Evolutionary conservation across 2,329 filamentous ascomycete genomes (phyloP).

Genomic region (Clarireedia hainanense): DNA sequence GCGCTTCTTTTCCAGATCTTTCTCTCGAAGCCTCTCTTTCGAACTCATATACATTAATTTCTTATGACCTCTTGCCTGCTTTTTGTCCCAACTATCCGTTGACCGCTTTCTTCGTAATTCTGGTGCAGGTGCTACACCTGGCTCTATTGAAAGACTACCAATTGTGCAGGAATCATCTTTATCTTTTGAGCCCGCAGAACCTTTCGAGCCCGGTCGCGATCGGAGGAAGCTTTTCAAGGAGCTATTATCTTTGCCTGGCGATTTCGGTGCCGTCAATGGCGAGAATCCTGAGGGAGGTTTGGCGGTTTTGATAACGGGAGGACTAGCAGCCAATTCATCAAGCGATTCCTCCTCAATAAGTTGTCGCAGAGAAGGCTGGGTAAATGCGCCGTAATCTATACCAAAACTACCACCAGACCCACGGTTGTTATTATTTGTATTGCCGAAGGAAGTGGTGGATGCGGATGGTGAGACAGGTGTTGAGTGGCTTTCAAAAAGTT

Average conservation of each 20-base stretch:
- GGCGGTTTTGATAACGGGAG: conserved; percentile 73
- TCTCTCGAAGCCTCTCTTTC: conserved; percentile 56
- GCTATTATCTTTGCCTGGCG: conserved; percentile 33
- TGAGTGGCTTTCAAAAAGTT: conserved; percentile 52
- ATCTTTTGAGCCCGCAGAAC: conserved; percentile 46
- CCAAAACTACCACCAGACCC: conserved; percentile 45
- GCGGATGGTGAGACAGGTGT: conserved; percentile 34
- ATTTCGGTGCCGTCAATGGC: conserved; percentile 55
- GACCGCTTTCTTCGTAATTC: conserved; percentile 48
- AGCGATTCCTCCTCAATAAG: conserved; percentile 42
- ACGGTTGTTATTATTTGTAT: conserved; percentile 15
- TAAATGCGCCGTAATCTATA: conserved; percentile 64
- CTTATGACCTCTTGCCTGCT: conserved; percentile 43
- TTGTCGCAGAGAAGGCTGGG: conserved; percentile 42
- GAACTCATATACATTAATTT: conserved; percentile 69
- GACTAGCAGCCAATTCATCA: conserved; percentile 51
- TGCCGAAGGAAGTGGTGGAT: conserved; percentile 21
- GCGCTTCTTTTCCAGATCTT: conserved; percentile 54
- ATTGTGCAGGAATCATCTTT: conserved; percentile 52
- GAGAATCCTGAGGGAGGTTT: conserved; percentile 74
- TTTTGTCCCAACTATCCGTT: conserved; percentile 56
- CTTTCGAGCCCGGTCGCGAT: conserved; percentile 51
- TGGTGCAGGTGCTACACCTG: conserved; percentile 37
- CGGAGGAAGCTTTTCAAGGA: conserved; percentile 55
- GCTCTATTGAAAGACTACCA: conserved; percentile 57